Evolutionary conservation across 2,329 filamentous ascomycete species (phyloP), one percentile per base, ranked within the genome.

Genomic region (Hypoxylon sp.): DNA sequence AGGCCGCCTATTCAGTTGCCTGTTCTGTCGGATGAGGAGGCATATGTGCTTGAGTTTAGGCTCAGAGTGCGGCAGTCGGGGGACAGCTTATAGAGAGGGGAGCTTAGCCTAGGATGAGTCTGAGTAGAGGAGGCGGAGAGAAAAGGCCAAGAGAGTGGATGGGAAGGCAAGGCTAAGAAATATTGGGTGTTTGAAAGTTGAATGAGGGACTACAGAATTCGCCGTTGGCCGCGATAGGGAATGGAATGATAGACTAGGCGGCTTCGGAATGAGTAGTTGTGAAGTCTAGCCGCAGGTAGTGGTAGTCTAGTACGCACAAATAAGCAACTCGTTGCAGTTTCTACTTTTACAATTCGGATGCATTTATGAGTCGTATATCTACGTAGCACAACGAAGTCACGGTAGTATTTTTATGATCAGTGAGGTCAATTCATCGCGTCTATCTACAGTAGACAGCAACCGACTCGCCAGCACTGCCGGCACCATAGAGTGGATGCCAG

Each of bases 1-100:
- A 65, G 19, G 11, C 57, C 39, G 21, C 48, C 58, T 2, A 60
- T 66, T 0, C 60, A 59, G 17, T 39, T 56, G 4, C 51, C 53
- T 4, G 29, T 60, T 35, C 13, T 63, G 32, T 27, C 51, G 10
- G 46, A 56, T 15, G 50, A 39, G 13, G 52, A 61, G 31, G 48
- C 54, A 13, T 67, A 60, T 32, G 55, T 67, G 17, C 58, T 67
- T 4, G 64, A 67, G 58, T 67, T 58, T 21, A 56, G 37, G 37
- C 64, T 62, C 4, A 42, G 64, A 47, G 48, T 42, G 15, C 48
- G 52, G 64, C 62, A 39, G 39, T 37, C 58, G 31, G 37, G 58
- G 17, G 48, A 58, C 32, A 44, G 13, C 27, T 44, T 50, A 44
- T 60, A 61, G 54, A 15, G 19, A 0, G 0, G 27, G 8, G 32